Evolutionary conservation across 345 rosid genomes (phyloP), one percentile per base, ranked within the genome.

Genomic region (Bruguiera sexangula): DNA sequence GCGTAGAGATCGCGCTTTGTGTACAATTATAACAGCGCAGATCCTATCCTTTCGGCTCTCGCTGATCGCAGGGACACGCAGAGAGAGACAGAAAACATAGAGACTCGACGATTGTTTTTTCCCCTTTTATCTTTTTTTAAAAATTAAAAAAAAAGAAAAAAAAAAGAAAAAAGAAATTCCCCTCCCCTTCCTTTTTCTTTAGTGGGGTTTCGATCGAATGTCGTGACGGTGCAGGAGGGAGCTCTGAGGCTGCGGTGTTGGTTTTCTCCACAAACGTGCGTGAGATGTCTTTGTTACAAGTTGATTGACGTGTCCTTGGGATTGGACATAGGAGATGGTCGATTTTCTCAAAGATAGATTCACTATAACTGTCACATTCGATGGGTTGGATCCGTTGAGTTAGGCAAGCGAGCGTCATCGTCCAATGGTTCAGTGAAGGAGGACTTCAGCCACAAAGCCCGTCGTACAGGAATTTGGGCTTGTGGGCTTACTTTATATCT

Each of bases 41-140:
- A 89, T 87, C 89, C 88, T 89, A 89, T 86, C 88, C 83, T 75
- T 8, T 72, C 82, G 71, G 76, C 67, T 73, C 78, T 68, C 81
- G 75, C 31, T 84, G 86, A 83, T 89, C 83, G 67, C 73, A 55
- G 8, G 48, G 6, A 18, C 8, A 31, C 37, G 22, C 22, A 31
- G 3, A 56, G 32, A 43, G 70, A 67, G 75, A 76, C 75, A 74
- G 80, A 73, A 58, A 56, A 24, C 70, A 63, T 37, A 6, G 34
- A 46, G 43, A 61, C 74, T 24, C 15, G 11, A 10, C 2, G 13
- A 39, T 26, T 30, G 5, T 8, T 18, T 30, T n/a, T 32, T 36
- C 1, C 10, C 6, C 0, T n/a, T 56, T 68, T 34, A 10, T 8
- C 24, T 36, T 55, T 2, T 18, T n/a, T 34, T 29, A 24, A 24